These are phyloP conservation scores for Ogataea sp. DNA, from an alignment of 805 yeast genomes.

Conservation along the genomic window DNA sequence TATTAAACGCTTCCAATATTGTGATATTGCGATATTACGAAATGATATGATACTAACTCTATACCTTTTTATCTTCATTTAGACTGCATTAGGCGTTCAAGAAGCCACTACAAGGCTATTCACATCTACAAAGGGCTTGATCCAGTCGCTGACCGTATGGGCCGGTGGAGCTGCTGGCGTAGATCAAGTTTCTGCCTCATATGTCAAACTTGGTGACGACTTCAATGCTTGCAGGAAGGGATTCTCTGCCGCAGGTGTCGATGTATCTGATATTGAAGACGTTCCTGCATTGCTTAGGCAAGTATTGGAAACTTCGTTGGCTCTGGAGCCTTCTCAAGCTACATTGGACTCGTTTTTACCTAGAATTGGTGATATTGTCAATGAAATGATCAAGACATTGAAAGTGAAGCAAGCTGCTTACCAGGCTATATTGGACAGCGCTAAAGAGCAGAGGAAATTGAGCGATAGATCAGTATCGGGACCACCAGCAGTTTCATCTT, in stretches of 20 bases:
- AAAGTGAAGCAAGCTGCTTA: constrained; percentile 64
- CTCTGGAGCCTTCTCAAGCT: constrained; percentile 78
- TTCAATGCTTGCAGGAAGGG: constrained; percentile 81
- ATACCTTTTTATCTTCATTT: too few relatives aligned
- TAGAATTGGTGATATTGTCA: constrained; percentile 76
- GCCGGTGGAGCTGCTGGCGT: constrained; percentile 75
- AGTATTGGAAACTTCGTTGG: constrained; percentile 78
- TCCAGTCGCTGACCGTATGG: constrained; percentile 89
- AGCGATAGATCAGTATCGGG: constrained; percentile 19
- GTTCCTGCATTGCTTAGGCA: constrained; percentile 77
- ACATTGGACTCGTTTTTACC: constrained; percentile 78
- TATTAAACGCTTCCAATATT: too few relatives aligned
- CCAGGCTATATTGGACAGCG: constrained; percentile 10
- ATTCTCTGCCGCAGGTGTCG: constrained; percentile 71
- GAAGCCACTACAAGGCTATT: constrained; percentile 49
- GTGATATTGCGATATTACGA: too few relatives aligned
- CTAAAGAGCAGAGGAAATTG: constrained; percentile 6
- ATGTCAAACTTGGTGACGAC: constrained; percentile 89
- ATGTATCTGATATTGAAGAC: constrained; percentile 77
- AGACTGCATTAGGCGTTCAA: constrained; percentile 10
- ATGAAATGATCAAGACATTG: constrained; percentile 66
- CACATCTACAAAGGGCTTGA: constrained; percentile 79
- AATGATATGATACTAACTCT: too few relatives aligned
- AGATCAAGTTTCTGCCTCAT: constrained; percentile 78
- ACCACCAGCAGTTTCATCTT: too few relatives aligned